phyloP scores from a whole-genome alignment of 2,329 filamentous ascomycete genomes.

The Microcyclosporella mali region DNA sequence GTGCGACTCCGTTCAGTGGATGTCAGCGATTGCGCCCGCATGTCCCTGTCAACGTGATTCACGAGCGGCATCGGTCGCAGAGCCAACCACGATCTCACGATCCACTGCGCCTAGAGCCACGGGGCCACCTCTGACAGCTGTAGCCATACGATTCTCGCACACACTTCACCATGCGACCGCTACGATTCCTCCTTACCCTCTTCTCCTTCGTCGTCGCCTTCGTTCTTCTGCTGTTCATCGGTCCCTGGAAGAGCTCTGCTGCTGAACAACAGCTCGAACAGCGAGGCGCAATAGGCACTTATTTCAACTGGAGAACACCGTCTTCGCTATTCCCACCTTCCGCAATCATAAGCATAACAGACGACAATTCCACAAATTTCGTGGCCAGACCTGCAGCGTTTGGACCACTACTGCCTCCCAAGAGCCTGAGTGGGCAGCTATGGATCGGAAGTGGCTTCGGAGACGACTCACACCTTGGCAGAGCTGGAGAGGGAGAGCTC shows the following conservation, averaged over 20 bases:
- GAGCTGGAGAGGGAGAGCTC: conserved; percentile 66
- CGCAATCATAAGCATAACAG: conserved; percentile 89
- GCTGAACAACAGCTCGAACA: conserved; percentile 23
- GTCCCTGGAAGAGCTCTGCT: conserved; percentile 21
- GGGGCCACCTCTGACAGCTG: too few relatives aligned
- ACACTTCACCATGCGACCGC: conserved; percentile 32
- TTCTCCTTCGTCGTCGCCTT: conserved; percentile 39
- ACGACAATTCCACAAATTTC: conserved; percentile 98
- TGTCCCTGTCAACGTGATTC: not conserved
- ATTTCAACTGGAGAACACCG: conserved; percentile 50
- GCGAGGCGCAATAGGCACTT: conserved; percentile 33
- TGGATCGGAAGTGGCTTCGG: conserved; percentile 93
- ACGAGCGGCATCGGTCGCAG: not conserved
- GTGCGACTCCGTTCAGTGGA: too few relatives aligned
- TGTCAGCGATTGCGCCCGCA: not conserved
- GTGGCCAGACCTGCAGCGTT: conserved; percentile 89
- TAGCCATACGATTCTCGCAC: not conserved
- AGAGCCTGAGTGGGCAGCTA: conserved; percentile 77
- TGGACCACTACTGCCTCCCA: conserved; percentile 67
- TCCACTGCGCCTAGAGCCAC: too few relatives aligned
- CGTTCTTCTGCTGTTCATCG: conserved; percentile 39
- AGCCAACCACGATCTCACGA: too few relatives aligned
- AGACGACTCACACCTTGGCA: conserved; percentile 60
- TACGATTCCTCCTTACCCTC: conserved; percentile 40
- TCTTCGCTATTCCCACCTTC: conserved; percentile 91